These are phyloP conservation scores for Gastrodia elata DNA, from an alignment of 106 monocot genomes.

Conservation along the genomic window DNA sequence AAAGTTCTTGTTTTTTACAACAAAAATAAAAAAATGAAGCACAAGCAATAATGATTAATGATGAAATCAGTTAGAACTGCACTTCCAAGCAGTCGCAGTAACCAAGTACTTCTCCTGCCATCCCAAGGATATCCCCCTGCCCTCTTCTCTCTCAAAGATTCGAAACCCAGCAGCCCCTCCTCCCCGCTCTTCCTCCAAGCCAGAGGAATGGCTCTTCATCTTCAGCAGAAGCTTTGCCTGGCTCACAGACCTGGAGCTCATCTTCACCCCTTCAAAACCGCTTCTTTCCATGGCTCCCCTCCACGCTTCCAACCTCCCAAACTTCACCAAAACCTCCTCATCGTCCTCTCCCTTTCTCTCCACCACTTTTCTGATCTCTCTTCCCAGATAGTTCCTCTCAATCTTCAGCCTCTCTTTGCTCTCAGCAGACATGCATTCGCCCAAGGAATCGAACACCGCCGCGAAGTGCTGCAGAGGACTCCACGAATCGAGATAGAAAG, in stretches of 20 bases:
- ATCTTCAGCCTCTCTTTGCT: constrained; percentile 37
- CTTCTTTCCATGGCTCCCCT: constrained; percentile 27
- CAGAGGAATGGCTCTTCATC: constrained; percentile 29
- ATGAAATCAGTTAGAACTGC: neutral
- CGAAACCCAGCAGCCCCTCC: constrained; percentile 16
- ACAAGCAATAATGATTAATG: too few relatives aligned
- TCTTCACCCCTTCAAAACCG: constrained; percentile 17
- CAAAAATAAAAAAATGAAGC: too few relatives aligned
- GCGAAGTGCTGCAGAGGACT: constrained; percentile 28
- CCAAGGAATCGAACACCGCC: constrained; percentile 36
- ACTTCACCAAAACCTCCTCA: neutral
- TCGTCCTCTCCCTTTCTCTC: neutral
- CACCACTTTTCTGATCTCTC: constrained; percentile 27
- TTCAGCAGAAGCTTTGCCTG: constrained; percentile 51
- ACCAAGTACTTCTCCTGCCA: constrained; percentile 29
- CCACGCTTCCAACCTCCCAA: constrained; percentile 18
- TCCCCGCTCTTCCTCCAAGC: constrained; percentile 14
- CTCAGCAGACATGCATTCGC: constrained; percentile 27
- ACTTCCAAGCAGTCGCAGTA: constrained; percentile 30
- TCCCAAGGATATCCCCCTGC: constrained; percentile 22
- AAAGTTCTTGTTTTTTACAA: too few relatives aligned
- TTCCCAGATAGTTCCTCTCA: constrained; percentile 40
- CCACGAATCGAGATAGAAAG: constrained; percentile 20
- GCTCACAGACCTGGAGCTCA: constrained; percentile 47
- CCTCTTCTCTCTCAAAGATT: constrained; percentile 29